Conservation (phyloP, 352 stramenopile genomes). For the Pythium pectinolyticum region DNA sequence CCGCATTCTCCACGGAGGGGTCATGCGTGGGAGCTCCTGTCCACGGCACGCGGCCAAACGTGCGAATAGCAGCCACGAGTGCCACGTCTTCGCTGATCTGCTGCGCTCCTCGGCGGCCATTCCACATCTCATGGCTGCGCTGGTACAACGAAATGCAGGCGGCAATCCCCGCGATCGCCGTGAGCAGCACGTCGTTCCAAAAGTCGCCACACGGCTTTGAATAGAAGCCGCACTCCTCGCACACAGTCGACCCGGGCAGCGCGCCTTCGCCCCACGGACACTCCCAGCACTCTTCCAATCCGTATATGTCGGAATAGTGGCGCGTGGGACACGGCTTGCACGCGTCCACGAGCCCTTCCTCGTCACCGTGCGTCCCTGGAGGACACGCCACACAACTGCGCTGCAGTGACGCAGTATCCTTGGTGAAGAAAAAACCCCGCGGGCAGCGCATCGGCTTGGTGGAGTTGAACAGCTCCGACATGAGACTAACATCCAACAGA, state of each 20-base stretch:
- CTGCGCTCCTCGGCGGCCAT: slow-evolving; percentile 32
- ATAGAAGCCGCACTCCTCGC: slow-evolving; percentile 52
- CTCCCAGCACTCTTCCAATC: slow-evolving; percentile 35
- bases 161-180: slow-evolving; percentile 26
- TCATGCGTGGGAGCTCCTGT: no score
- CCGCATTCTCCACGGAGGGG: no score
- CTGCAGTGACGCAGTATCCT: neutral
- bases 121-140: slow-evolving; percentile 33
- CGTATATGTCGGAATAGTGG: slow-evolving; percentile 42
- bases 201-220: slow-evolving; percentile 57
- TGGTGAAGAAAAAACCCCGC: slow-evolving; percentile 17
- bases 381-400: slow-evolving; percentile 33
- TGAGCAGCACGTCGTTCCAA: slow-evolving; percentile 46
- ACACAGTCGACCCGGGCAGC: slow-evolving; percentile 33
- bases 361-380: slow-evolving; percentile 32
- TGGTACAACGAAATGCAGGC: slow-evolving; percentile 25
- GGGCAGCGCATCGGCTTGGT: slow-evolving; percentile 22
- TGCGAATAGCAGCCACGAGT: slow-evolving; percentile 47
- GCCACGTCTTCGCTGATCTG: slow-evolving; percentile 43
- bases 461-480: slow-evolving; percentile 7
- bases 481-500: slow-evolving; percentile 1
- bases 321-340: slow-evolving; percentile 40
- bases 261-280: slow-evolving; percentile 44
- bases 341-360: slow-evolving; percentile 29
- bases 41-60: slow-evolving; percentile 46